Evolutionary conservation across 1,139 yeast genomes (phyloP).

Genomic region (Ashbya aceris): DNA sequence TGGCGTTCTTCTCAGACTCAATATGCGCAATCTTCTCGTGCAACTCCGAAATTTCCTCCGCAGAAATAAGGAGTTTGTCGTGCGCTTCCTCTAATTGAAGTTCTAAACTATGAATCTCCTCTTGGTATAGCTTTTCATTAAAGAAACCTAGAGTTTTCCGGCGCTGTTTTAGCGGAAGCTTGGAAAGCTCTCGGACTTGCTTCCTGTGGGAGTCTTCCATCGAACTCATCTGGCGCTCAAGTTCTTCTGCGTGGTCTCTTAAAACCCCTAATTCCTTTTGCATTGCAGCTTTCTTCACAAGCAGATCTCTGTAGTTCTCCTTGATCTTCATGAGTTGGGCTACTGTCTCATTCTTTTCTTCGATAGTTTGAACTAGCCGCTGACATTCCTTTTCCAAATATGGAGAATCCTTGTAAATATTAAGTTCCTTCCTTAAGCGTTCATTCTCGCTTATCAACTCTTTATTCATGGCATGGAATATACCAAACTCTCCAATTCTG

Average conservation of each 20-base stretch:
- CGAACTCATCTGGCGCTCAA: slow-evolving; percentile 1
- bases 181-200: slow-evolving; percentile 1
- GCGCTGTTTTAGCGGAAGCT: not conserved
- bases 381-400: slow-evolving; percentile 3
- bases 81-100: slow-evolving; percentile 1
- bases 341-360: slow-evolving; percentile 3
- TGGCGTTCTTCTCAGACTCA: not conserved
- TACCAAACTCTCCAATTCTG: slow-evolving; percentile 2
- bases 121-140: slow-evolving; percentile 3
- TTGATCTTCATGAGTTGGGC: slow-evolving; percentile 1
- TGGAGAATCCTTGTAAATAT: slow-evolving; percentile 3
- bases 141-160: slow-evolving; percentile 3
- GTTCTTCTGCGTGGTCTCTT: not conserved
- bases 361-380: slow-evolving; percentile 1
- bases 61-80: slow-evolving; percentile 1
- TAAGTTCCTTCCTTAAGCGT: slow-evolving; percentile 2
- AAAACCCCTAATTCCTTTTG: slow-evolving; percentile 2
- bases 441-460: slow-evolving; percentile 2
- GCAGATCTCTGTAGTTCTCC: slow-evolving; percentile 3
- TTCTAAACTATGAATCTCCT: slow-evolving; percentile 1
- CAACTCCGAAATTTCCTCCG: slow-evolving; percentile 1
- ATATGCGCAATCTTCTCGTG: slow-evolving; percentile 2
- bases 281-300: slow-evolving; percentile 3
- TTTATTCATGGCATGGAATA: slow-evolving; percentile 3
- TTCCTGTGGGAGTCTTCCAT: slow-evolving; percentile 2